Conservation (phyloP, 257 asterid genomes). For the Capsicum chinense region DNA sequence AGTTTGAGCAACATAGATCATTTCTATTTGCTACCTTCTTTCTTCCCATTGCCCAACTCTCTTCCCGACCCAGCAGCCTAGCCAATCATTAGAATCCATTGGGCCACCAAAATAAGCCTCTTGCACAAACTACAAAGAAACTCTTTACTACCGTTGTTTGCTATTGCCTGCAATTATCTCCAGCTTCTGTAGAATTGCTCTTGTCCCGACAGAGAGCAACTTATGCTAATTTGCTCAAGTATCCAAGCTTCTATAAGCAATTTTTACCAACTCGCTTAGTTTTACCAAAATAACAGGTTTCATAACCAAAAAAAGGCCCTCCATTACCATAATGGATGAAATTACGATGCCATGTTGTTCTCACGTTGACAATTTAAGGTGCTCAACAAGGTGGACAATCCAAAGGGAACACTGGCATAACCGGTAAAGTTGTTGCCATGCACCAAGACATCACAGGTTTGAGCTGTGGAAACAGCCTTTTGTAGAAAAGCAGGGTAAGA, state of each 20-base stretch:
- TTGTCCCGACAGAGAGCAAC: background rate
- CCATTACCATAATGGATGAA: background rate
- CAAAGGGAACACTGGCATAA: too few relatives aligned
- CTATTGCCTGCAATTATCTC: background rate
- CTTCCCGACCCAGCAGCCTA: background rate
- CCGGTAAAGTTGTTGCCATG: too few relatives aligned
- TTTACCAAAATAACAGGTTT: background rate
- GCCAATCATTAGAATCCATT: background rate
- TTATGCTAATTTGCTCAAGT: background rate
- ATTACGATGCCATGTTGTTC: too few relatives aligned
- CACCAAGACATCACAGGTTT: too few relatives aligned
- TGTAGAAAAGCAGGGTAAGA: too few relatives aligned
- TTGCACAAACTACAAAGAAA: background rate
- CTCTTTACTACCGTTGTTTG: background rate
- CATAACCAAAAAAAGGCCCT: background rate
- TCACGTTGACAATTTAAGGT: too few relatives aligned
- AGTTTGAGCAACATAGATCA: too few relatives aligned
- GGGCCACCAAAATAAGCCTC: background rate
- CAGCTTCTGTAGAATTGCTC: background rate
- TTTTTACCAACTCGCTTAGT: background rate
- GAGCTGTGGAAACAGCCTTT: too few relatives aligned
- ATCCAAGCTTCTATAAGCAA: background rate
- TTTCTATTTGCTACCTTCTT: background rate
- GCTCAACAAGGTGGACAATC: too few relatives aligned
- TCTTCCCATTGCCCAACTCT: background rate